These are phyloP conservation scores for Austroboletus novae-zelandiae DNA, from an alignment of 1,284 basidiomycete genomes.

Conservation along the genomic window DNA sequence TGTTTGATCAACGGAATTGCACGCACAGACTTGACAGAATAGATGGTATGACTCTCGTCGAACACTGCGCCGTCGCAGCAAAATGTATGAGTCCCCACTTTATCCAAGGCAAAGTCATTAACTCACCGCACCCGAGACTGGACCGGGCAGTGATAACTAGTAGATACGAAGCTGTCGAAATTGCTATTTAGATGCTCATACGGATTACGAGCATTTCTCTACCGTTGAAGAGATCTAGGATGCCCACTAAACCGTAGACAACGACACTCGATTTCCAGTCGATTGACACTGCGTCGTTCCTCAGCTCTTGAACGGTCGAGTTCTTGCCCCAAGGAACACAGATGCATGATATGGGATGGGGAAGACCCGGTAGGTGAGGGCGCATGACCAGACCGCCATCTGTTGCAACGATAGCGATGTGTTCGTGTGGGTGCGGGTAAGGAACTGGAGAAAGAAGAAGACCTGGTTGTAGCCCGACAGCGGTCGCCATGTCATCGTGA, in stretches of 20 bases:
- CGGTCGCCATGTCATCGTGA: constrained; percentile 15
- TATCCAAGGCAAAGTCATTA: neutral
- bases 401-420: constrained; percentile 58
- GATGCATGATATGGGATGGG: constrained; percentile 43
- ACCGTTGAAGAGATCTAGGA: constrained; percentile 70
- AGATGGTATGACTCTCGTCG: constrained; percentile 56
- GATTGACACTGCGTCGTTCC: constrained; percentile 29
- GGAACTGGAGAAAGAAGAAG: constrained; percentile 63
- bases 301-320: constrained; percentile 53
- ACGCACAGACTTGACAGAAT: constrained; percentile 61
- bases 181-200: constrained; percentile 13
- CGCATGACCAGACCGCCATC: constrained; percentile 62
- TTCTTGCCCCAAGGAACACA: constrained; percentile 63
- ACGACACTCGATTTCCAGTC: constrained; percentile 58
- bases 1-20: constrained; percentile 66
- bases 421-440: constrained; percentile 69
- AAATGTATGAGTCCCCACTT: constrained; percentile 5
- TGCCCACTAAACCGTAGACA: constrained; percentile 71
- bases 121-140: constrained; percentile 62
- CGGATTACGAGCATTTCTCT: constrained; percentile 7
- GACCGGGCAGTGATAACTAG: constrained; percentile 61
- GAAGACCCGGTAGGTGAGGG: constrained; percentile 45
- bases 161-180: constrained; percentile 60
- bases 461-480: constrained; percentile 53
- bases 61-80: constrained; percentile 46